phyloP scores from a whole-genome alignment of 331 rosid species.

The Pyracantha coccinea region DNA sequence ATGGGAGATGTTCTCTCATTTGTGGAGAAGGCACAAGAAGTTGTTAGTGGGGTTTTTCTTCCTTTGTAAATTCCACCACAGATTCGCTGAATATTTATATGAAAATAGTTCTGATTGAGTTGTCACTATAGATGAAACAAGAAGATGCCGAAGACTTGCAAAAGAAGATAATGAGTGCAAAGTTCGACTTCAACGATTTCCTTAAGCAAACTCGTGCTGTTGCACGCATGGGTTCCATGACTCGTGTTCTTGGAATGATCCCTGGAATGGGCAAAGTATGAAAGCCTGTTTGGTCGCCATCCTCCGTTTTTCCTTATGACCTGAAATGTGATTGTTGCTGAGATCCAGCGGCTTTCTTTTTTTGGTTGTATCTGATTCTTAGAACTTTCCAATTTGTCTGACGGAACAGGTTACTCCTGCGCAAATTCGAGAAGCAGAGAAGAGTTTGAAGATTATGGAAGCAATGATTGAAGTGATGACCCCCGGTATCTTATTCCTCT shows the following conservation, averaged over 20 bases:
- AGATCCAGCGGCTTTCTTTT: not conserved
- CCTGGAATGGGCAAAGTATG: constrained; percentile 99
- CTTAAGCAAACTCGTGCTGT: constrained; percentile 94
- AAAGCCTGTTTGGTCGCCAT: constrained; percentile 1
- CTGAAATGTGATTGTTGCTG: not conserved
- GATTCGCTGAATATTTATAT: not conserved
- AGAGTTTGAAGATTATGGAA: constrained; percentile 83
- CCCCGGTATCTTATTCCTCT: constrained; percentile 51
- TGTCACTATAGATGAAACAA: constrained; percentile 61
- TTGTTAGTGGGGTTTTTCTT: constrained; percentile 40
- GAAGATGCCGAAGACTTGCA: constrained; percentile 97
- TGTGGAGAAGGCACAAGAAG: constrained; percentile 97
- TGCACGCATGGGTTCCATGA: constrained; percentile 94
- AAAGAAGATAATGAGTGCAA: constrained; percentile 97
- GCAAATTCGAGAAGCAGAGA: constrained; percentile 96
- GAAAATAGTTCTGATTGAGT: constrained; percentile 9
- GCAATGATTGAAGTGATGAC: constrained; percentile 96
- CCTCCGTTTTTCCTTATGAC: not conserved
- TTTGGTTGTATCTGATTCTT: not conserved
- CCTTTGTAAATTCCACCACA: not conserved
- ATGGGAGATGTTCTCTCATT: constrained; percentile 99
- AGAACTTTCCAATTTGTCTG: not conserved
- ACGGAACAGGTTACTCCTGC: constrained; percentile 84
- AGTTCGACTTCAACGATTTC: constrained; percentile 93
- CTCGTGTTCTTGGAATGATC: constrained; percentile 97